phyloP scores from a whole-genome alignment of 257 asterid species.

The Avicennia marina region DNA sequence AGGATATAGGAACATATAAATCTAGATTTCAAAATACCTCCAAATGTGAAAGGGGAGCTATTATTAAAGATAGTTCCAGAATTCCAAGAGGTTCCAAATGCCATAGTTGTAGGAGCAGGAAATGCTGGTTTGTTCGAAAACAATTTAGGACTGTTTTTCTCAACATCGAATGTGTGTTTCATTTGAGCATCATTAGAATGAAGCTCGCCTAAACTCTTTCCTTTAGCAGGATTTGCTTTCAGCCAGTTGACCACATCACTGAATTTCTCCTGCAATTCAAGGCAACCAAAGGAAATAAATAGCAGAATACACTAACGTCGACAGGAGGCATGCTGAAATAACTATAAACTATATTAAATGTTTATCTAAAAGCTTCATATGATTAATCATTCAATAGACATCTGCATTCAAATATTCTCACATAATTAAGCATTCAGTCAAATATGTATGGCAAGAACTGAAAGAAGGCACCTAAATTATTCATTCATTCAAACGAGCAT shows the following conservation, averaged over 20 bases:
- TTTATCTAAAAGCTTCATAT: no score
- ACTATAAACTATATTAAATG: no score
- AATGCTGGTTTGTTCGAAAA: slow-evolving; percentile 30
- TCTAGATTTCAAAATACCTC: slow-evolving; percentile 31
- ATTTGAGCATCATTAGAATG: slow-evolving; percentile 31
- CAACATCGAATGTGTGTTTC: slow-evolving; percentile 23
- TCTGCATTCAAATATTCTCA: no score
- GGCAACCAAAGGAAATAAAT: neutral
- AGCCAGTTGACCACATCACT: slow-evolving; percentile 88
- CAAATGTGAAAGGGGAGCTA: slow-evolving; percentile 39
- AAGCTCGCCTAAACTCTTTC: slow-evolving; percentile 22
- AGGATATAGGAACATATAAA: neutral
- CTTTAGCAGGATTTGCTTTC: slow-evolving; percentile 51
- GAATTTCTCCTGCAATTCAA: slow-evolving; percentile 74
- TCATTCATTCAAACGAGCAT: neutral
- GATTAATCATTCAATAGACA: no score
- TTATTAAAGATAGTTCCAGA: slow-evolving; percentile 34
- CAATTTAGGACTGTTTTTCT: slow-evolving; percentile 22
- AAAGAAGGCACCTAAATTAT: no score
- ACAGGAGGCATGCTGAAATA: no score
- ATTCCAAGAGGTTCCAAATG: slow-evolving; percentile 40
- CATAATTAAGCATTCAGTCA: no score
- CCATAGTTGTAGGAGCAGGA: slow-evolving; percentile 35
- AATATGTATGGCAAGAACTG: no score
- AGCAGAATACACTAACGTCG: slow-evolving; percentile 8